phyloP scores from a whole-genome alignment of 371 early-diverging fungal genomes.

The Mortierella polycephala region DNA sequence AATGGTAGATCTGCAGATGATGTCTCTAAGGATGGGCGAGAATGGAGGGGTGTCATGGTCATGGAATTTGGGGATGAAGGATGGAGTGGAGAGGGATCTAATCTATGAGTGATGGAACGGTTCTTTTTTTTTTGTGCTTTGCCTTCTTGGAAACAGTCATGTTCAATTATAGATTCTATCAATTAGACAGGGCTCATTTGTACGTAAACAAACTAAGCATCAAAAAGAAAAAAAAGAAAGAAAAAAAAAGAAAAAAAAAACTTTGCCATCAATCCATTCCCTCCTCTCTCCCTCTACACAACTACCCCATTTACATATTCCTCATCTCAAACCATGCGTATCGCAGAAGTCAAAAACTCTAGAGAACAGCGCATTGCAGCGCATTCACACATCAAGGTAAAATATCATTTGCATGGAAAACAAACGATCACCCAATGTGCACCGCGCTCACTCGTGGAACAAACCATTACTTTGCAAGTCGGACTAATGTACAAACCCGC shows the following conservation, averaged over 20 bases:
- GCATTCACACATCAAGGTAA: slow-evolving; percentile 93
- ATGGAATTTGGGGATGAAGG: slow-evolving; percentile 14
- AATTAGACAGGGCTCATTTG: too few species aligned
- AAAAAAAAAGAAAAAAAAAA: not conserved
- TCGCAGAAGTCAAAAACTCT: slow-evolving; percentile 84
- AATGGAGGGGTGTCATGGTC: slow-evolving; percentile 9
- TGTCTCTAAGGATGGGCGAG: not conserved
- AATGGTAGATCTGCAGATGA: not conserved
- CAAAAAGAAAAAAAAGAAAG: not conserved
- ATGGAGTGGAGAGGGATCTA: not conserved
- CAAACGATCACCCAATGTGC: not conserved
- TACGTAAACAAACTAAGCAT: not conserved
- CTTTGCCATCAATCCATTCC: slow-evolving; percentile 1
- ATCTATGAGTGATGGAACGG: too few species aligned
- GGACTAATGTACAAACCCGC: too few species aligned
- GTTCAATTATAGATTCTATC: too few species aligned
- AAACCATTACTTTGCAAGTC: not conserved
- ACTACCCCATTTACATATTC: not conserved
- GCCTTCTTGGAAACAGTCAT: too few species aligned
- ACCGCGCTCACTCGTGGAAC: not conserved
- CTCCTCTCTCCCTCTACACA: not conserved
- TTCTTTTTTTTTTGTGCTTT: too few species aligned
- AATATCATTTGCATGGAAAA: too few species aligned
- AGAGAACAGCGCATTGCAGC: slow-evolving; percentile 94
- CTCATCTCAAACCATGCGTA: slow-evolving; percentile 63